Evolutionary conservation across 768 basidiomycete species (phyloP), one percentile per base, ranked within the genome.

Genomic region (Amanita subjunquillea): DNA sequence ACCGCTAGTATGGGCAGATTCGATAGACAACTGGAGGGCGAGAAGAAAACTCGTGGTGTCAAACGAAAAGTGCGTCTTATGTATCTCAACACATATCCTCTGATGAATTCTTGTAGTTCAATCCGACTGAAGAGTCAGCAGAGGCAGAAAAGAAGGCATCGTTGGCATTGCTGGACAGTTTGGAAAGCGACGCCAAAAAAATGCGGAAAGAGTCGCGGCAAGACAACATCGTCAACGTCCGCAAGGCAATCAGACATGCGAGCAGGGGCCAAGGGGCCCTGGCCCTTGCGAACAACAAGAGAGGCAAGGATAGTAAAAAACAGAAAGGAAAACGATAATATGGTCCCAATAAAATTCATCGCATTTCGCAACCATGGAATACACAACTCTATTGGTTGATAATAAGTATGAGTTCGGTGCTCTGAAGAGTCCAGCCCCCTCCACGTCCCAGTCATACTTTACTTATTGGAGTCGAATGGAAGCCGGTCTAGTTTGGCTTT

Each of bases 1-100:
- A 99, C 96, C 0, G 96, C 93, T 0, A 94, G 91, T 60, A 85
- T 99, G 85, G 96, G 96, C 57, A 85, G 79, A 59, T 99, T 96
- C 60, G 95, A 98, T 66, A 85, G 80, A 57, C 82, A 76, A 62
- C 76, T 98, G 20, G 87, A 94, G 48, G 94, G 94, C 10, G 96
- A 99, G 68, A 87, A 89, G 65, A 93, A 91, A 67, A 64, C 83
- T 41, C 80, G 80, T 34, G 92, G 93, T 5, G 70, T 93, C 44
- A 98, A 97, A 72, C 82, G 96, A 60, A 97, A 97, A 85, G 91
- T 91, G 57, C 40, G 72, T 62, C 37, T 0, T n/a, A 27, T 34
- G 38, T 23, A 36, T 12, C 27, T 17, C 17, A 17, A 12, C 51
- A 40, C 27, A 47, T 53, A 49, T 0, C 37, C 38, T 29, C 34